Conservation (phyloP, 1,284 basidiomycete species). For the Neonothopanus nambi region DNA sequence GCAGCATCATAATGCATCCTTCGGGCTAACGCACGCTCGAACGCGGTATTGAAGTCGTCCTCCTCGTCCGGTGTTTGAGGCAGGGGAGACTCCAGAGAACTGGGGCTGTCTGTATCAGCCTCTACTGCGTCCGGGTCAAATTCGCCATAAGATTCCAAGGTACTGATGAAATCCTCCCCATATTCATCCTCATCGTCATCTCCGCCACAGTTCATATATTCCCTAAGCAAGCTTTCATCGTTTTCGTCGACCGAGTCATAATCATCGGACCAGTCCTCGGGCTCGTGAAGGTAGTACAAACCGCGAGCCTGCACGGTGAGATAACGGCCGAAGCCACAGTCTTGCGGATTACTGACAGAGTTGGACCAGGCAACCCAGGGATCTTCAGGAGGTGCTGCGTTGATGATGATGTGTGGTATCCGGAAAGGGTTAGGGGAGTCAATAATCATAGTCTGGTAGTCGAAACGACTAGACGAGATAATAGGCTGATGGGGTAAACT, state of each 20-base stretch:
- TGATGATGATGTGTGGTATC: conserved; percentile 16
- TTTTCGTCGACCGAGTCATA: not conserved
- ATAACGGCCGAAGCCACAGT: conserved; percentile 13
- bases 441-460: conserved; percentile 9
- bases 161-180: not conserved
- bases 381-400: conserved; percentile 14
- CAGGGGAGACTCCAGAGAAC: conserved; percentile 3
- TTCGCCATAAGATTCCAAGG: conserved; percentile 2
- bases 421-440: conserved; percentile 16
- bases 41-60: conserved; percentile 8
- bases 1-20: not conserved
- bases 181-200: conserved; percentile 8
- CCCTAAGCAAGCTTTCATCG: not conserved
- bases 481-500: conserved; percentile 9
- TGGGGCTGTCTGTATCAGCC: conserved; percentile 4
- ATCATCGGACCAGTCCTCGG: not conserved
- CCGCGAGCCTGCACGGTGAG: conserved; percentile 13
- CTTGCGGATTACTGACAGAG: conserved; percentile 11
- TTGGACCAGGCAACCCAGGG: conserved; percentile 11
- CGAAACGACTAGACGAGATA: conserved; percentile 1
- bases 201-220: not conserved
- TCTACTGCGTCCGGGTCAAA: conserved; percentile 3
- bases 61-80: conserved; percentile 11
- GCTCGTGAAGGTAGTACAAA: conserved; percentile 11
- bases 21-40: conserved; percentile 9